A percentile compares a stretch with the other conserved stretches of the same genome.
Evolutionary conservation across 768 basidiomycete genomes (phyloP).

Genomic region (Albatrellus ellisii): DNA sequence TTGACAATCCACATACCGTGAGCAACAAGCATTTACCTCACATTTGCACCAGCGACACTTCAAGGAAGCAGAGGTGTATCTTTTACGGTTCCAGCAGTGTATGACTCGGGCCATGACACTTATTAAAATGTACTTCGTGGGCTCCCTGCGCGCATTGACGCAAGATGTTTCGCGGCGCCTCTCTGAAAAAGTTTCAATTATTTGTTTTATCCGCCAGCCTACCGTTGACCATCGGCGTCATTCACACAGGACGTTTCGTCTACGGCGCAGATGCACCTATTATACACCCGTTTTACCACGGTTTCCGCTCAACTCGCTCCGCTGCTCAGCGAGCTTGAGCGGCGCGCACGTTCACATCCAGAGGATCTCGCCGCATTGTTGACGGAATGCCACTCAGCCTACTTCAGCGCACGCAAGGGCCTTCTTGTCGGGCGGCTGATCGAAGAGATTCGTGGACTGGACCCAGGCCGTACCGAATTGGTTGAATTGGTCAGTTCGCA

Average conservation of each 20-base stretch:
- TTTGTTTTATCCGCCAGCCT: too few relatives aligned
- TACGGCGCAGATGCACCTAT: constrained; percentile 75
- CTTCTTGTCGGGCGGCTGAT: constrained; percentile 62
- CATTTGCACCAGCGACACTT: constrained; percentile 59
- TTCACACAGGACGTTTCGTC: too few relatives aligned
- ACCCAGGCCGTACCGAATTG: constrained; percentile 67
- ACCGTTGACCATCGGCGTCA: too few relatives aligned
- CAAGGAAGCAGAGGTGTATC: constrained; percentile 84
- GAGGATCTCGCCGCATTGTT: constrained; percentile 76
- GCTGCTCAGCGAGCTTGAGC: constrained; percentile 75
- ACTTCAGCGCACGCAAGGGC: constrained; percentile 59
- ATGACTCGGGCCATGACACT: constrained; percentile 97
- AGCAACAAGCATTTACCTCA: neutral
- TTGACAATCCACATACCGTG: neutral
- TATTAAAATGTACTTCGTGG: constrained; percentile 94
- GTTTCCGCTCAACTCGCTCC: constrained; percentile 63
- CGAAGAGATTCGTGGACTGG: constrained; percentile 74
- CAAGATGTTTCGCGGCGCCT: constrained; percentile 45
- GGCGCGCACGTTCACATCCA: constrained; percentile 60
- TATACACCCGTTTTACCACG: constrained; percentile 80
- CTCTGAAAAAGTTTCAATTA: constrained; percentile 40
- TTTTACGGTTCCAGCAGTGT: constrained; percentile 97
- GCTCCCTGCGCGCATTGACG: constrained; percentile 65
- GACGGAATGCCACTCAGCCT: constrained; percentile 78
- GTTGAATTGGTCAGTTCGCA: constrained; percentile 60